Conservation (phyloP, 164 flowering plant genomes). For the Liquidambar formosana region DNA sequence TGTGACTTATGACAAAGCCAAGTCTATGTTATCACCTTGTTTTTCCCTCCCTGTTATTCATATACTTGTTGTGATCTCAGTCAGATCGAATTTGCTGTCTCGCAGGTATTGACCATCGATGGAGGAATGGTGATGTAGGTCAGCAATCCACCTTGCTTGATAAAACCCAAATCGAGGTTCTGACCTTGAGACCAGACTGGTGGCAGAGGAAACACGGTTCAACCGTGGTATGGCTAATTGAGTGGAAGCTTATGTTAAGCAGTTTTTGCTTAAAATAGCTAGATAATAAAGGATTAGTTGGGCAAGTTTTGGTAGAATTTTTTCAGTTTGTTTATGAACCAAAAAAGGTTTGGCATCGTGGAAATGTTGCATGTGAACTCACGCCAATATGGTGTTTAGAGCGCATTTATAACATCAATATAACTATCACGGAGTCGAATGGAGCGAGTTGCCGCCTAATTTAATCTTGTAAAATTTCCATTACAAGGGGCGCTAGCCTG, state of each 20-base stretch:
- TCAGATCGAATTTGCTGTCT: not conserved
- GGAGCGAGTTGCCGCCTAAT: too few species aligned
- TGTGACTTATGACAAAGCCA: not conserved
- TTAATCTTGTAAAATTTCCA: too few species aligned
- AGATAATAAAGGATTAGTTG: not conserved
- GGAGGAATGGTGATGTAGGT: slow-evolving; percentile 62
- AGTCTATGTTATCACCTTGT: not conserved
- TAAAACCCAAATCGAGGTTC: not conserved
- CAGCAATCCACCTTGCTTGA: not conserved
- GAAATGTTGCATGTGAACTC: too few species aligned
- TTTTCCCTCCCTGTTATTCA: not conserved
- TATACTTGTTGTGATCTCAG: not conserved
- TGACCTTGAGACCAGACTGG: not conserved
- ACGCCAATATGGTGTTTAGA: not conserved
- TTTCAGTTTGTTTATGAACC: not conserved
- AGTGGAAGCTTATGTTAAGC: not conserved
- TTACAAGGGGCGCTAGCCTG: too few species aligned
- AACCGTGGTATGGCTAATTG: not conserved
- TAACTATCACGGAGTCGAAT: not conserved
- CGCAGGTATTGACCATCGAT: slow-evolving; percentile 56
- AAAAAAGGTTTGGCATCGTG: not conserved
- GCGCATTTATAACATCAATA: not conserved
- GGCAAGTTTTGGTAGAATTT: not conserved
- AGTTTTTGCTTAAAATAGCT: not conserved
- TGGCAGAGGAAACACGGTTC: not conserved